Percentiles rank a stretch among this genome's conserved stretches.
Conservation (phyloP, 495 filamentous ascomycete genomes). For the Lasiosphaeria hispida region DNA sequence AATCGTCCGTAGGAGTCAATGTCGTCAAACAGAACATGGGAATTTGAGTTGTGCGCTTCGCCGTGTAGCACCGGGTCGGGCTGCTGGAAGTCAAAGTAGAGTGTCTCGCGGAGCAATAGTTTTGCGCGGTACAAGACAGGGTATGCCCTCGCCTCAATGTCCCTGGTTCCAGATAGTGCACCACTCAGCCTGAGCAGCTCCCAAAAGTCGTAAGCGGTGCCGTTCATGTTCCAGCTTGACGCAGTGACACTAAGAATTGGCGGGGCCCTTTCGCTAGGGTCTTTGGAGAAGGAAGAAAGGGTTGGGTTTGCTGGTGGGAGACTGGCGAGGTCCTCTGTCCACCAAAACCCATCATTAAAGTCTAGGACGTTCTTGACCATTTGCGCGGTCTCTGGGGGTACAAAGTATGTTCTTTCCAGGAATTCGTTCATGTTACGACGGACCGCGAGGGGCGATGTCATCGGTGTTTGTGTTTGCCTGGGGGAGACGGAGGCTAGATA, state of each 20-base stretch:
- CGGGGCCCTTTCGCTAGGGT: conserved; percentile 39
- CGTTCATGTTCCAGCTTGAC: conserved; percentile 47
- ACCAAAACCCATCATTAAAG: conserved; percentile 52
- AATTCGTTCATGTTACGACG: conserved; percentile 52
- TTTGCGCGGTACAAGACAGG: conserved; percentile 49
- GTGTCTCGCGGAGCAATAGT: conserved; percentile 45
- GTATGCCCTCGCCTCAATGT: conserved; percentile 39
- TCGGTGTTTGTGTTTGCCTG: conserved; percentile 46
- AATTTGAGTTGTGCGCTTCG: conserved; percentile 37
- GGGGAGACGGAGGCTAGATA: conserved; percentile 41
- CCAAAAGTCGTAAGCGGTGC: conserved; percentile 44
- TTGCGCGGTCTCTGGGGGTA: conserved; percentile 35
- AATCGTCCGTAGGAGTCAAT: conserved; percentile 45
- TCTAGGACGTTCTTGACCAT: conserved; percentile 45
- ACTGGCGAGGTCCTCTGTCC: conserved; percentile 48
- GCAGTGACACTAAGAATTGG: conserved; percentile 44
- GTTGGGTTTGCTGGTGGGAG: conserved; percentile 44
- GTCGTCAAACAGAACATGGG: conserved; percentile 39
- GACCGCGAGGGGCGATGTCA: conserved; percentile 47
- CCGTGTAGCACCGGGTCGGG: conserved; percentile 45
- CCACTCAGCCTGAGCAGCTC: conserved; percentile 45
- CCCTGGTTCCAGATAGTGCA: conserved; percentile 40
- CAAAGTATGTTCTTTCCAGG: conserved; percentile 42
- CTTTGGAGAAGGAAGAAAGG: conserved; percentile 39
- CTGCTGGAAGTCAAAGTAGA: conserved; percentile 50